Percentiles rank a stretch among this genome's conserved stretches.
Conservation (phyloP, 73 alveolate species). For the Paramecium bursaria region DNA sequence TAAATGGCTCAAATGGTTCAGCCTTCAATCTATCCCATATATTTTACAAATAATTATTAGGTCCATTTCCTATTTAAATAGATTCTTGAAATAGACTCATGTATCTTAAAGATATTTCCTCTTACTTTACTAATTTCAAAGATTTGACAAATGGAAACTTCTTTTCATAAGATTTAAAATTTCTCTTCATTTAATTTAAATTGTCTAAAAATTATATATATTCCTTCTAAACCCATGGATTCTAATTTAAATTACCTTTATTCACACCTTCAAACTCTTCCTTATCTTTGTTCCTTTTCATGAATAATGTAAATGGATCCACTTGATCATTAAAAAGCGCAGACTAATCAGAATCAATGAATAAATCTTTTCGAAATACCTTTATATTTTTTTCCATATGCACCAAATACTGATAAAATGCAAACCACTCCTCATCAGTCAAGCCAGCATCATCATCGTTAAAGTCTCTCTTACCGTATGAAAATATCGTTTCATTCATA, state of each 20-base stretch:
- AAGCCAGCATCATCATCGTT: constrained; percentile 21
- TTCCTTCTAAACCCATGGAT: not conserved
- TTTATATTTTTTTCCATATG: not conserved
- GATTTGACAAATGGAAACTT: constrained; percentile 2
- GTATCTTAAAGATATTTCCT: constrained; percentile 13
- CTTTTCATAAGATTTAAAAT: not conserved
- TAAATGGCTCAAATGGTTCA: constrained; percentile 29
- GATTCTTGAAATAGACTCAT: constrained; percentile 15
- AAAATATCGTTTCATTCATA: constrained; percentile 13
- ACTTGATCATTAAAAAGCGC: constrained; percentile 1
- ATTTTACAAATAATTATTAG: not conserved
- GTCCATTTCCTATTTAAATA: constrained; percentile 8
- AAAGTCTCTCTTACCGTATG: constrained; percentile 9
- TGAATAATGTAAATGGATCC: not conserved
- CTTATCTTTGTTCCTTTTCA: not conserved
- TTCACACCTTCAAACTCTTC: not conserved
- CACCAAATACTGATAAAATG: constrained; percentile 30
- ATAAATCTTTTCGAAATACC: not conserved
- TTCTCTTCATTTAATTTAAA: not conserved
- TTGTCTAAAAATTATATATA: too few relatives aligned
- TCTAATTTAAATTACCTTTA: too few relatives aligned
- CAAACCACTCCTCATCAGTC: constrained; percentile 49
- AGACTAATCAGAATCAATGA: not conserved
- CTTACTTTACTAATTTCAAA: not conserved
- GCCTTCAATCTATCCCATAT: not conserved